Base-by-base conservation (phyloP, 2,329 filamentous ascomycete genomes). In the Aspergillus latus region DNA sequence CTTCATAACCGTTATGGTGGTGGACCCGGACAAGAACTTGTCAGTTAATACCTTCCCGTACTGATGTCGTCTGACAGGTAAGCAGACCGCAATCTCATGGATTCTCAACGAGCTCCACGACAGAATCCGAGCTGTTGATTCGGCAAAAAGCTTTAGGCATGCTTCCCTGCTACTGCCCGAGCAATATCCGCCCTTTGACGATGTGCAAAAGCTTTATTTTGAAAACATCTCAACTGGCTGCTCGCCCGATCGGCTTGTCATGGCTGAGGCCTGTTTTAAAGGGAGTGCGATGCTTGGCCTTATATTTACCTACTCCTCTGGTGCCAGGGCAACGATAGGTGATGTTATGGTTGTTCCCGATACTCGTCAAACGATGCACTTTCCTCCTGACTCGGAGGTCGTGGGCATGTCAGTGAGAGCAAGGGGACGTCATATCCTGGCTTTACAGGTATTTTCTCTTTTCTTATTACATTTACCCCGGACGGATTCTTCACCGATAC, bases 201-300 rank as follows among this genome's bases (percentile, higher is more conserved):
- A 57, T 29, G 49, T 57, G 39, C 54, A 46, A 44, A 59, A 56
- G 42, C 28, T 56, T 9, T 57, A 56, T 30, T 61, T 59, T n/a
- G 39, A 52, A n/a, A 11, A 10, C 29, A 16, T 21, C 26, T 26
- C 8, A 10, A 13, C 9, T 7, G 10, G 29, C n/a, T 10, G 42
- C 1, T 29, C 9, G 10, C n/a, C 11, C 6, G 42, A 44, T 13
- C 11, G 5, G 6, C 10, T 44, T 21, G 21, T 44, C 13, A 11
- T 5, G 1, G 42, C 26, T 2, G 26, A 44, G 11, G 42, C 10
- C 1, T 29, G 26, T 7, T 44, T 44, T 13, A 26, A n/a, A 4
- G 11, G n/a, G 4, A 21, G 21, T 3, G 42, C 42, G 10, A 5
- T 44, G 13, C 21, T 44, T 44, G 42, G 42, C 1, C 42, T 44